These are phyloP conservation scores for Tripterygium wilfordii DNA, from an alignment of 177 flowering plant genomes.

Conservation along the genomic window DNA sequence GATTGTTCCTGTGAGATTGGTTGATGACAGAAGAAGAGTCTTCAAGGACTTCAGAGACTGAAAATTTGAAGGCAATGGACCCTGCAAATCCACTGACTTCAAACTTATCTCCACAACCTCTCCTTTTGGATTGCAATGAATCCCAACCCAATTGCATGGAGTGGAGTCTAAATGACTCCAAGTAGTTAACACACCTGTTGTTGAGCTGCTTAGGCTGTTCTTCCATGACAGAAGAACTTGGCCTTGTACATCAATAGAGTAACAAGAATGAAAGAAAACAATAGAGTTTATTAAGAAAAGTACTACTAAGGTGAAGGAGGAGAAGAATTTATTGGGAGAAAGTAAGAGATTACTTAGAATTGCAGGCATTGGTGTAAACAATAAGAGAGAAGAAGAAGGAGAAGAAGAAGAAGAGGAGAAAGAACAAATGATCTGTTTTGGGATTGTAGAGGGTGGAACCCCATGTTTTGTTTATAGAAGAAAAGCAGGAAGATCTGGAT, in stretches of 20 bases:
- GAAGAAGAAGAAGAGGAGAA: too few relatives aligned
- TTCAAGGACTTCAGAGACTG: conserved; percentile 50
- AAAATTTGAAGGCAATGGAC: conserved; percentile 64
- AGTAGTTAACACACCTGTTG: conserved; percentile 34
- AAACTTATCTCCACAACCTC: conserved; percentile 40
- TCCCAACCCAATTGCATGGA: conserved; percentile 71
- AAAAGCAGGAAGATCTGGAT: conserved; percentile 75
- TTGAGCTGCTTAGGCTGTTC: conserved; percentile 38
- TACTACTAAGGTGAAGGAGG: conserved; percentile 31
- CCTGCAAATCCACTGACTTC: conserved; percentile 52
- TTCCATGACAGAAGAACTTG: conserved; percentile 72
- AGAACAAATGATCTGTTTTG: conserved; percentile 53
- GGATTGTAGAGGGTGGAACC: conserved; percentile 85
- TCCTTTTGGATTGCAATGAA: conserved; percentile 50
- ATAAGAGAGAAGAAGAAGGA: too few relatives aligned
- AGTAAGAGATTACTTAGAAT: conserved; percentile 36
- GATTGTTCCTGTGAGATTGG: conserved; percentile 65
- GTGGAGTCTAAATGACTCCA: conserved; percentile 49
- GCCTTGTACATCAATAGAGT: conserved; percentile 62
- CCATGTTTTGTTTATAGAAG: conserved; percentile 97
- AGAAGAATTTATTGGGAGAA: conserved; percentile 22
- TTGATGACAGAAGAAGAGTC: conserved; percentile 43
- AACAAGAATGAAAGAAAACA: conserved; percentile 30
- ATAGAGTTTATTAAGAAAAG: conserved; percentile 25
- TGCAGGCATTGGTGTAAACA: conserved; percentile 77